phyloP scores from a whole-genome alignment of 139 green algal genomes.

The Coccomyxa sp. region DNA sequence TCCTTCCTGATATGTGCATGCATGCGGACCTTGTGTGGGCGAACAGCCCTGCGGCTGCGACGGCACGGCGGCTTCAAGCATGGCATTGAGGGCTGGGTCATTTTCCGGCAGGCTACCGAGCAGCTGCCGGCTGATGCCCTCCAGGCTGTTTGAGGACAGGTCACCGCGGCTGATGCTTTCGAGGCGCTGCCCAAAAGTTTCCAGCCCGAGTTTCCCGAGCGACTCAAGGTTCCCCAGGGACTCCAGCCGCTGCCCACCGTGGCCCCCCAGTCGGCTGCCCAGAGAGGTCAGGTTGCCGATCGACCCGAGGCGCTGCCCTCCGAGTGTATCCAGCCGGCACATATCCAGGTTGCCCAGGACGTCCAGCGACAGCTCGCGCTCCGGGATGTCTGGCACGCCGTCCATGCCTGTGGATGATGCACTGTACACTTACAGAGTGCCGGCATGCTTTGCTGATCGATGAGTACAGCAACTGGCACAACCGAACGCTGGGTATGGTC shows the following conservation, averaged over 20 bases:
- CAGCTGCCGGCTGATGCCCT: neutral
- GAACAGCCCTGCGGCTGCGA: too few relatives aligned
- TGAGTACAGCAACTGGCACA: too few relatives aligned
- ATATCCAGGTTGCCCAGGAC: neutral
- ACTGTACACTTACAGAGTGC: too few relatives aligned
- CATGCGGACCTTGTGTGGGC: too few relatives aligned
- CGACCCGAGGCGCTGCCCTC: neutral
- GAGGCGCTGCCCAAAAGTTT: neutral
- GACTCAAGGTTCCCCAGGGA: neutral
- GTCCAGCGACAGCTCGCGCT: neutral
- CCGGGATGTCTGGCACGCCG: neutral
- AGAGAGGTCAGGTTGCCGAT: neutral
- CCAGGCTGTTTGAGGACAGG: neutral
- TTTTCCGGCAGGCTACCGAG: neutral
- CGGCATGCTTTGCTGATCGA: too few relatives aligned
- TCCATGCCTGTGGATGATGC: neutral
- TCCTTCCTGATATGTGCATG: too few relatives aligned
- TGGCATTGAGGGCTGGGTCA: neutral
- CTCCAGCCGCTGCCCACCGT: neutral
- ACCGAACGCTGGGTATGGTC: too few relatives aligned
- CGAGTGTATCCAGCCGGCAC: too few relatives aligned
- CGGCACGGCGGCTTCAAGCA: neutral
- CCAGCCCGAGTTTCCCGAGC: neutral
- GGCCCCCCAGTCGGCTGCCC: neutral
- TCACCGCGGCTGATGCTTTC: neutral